Evolutionary conservation across 805 yeast species (phyloP), one percentile per base, ranked within the genome.

Genomic region (Candida hungchunana): DNA sequence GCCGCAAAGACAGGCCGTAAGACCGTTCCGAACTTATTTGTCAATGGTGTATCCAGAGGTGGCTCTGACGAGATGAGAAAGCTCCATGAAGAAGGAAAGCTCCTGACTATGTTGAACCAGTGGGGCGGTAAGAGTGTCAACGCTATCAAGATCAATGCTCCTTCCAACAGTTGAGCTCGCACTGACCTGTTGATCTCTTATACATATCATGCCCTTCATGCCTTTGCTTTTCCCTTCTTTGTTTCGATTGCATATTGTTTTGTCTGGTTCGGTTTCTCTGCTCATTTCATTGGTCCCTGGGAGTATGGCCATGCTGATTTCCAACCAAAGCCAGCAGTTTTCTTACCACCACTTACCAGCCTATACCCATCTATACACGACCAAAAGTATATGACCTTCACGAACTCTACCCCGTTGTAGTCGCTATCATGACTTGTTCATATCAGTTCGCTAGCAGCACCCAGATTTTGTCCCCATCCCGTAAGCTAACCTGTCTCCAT

Each of bases 1-100:
- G 81, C 70, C 13, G 65, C 69, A 33, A 59, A 71, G 38, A 77
- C 95, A 5, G 94, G 93, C 6, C 77, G 96, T 48, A 63, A 63
- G 19, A 90, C 97, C 0, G 98, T 93, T 11, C 98, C 98, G 18
- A 93, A 93, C 55, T 73, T 93, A 15, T 67, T 86, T 36, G 73
- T 90, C 36, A 82, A 79, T 37, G 82, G 83, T 7, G 58, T 71
- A 18, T 79, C 90, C 31, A 71, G 83, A 46, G 98, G 98, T 26
- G 98, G 98, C 3, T 76, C 77, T 26, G 96, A 87, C 58, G 97
- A 89, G 37, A 75, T 93, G 57, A 66, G 59, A 18, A 67, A 63
- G 22, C 62, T 86, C 39, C 88, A 85, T 51, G 64, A 68, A 15
- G 63, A 68, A 1, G 81, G 79, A 20, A 62, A 60, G 32, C 67